Evolutionary conservation across 305 asterid species (phyloP), one percentile per base, ranked within the genome.

Genomic region (Fraxinus dipetala): DNA sequence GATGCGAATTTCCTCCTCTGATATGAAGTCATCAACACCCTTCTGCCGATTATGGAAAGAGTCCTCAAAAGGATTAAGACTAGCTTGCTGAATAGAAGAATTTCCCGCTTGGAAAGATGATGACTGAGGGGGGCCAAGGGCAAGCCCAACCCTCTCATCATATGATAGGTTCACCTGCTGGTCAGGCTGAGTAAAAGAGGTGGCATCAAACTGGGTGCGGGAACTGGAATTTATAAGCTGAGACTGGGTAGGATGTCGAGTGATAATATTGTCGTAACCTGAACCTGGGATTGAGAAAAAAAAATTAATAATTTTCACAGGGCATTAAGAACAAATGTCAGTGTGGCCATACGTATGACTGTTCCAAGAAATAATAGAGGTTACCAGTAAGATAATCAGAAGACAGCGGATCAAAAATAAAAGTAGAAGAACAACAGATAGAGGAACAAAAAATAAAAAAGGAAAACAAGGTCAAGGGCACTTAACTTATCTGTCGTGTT

Each of bases 1-100:
- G 51, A 91, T 78, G 22, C 97, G 97, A 38, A 95, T 95, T 73
- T 93, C 99, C 83, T 95, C 99, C 86, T 93, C 98, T 0, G 97
- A 91, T 85, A 95, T 56, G 82, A 91, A 90, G 61, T 92, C 97
- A 26, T 91, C 97, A 20, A 82, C 87, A 7, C 91, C 97, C 89
- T 89, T 92, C 74, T 92, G 97, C 56, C 86, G 91, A 82, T 86
- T 87, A 79, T 84, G 86, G 14, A 93, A 73, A 97, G 95, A 92
- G 85, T 95, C 94, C n/a, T 88, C 97, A 16, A 89, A 93, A 31
- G 97, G 92, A 82, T 91, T 90, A 8, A 88, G 82, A 80, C 82
- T 87, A 79, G 32, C 31, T 24, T 87, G 95, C 35, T 89, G 91
- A 77, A 82, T 87, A 18, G 93, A 82, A 11, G 94, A 70, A 80